Base-by-base conservation (phyloP, 169 alveolate genomes). In the Prorocentrum cordatum region DNA sequence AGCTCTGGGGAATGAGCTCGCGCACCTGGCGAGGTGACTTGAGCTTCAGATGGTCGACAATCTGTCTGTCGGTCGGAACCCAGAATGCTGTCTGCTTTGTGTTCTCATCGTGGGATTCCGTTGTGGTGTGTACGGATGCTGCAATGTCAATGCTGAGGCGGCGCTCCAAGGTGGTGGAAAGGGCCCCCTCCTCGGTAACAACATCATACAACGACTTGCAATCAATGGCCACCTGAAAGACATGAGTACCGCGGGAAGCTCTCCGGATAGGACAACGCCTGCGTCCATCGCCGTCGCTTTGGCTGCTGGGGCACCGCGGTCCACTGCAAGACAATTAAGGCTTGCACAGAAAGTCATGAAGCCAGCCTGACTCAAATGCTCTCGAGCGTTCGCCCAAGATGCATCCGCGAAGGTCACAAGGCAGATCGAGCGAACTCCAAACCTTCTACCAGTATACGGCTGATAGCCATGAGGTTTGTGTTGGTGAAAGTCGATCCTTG, bases 251-350 rank as follows among this genome's bases (percentile, higher is more conserved):
- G 50, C 0, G 1, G 88, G 88, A 7, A 61, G 32, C 4, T 22
- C 18, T 5, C 73, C 73, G 27, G 42, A 22, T 14, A 3, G 31
- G n/a, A 33, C 88, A 29, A 72, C 10, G 0, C 35, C 84, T 2
- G 66, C 31, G 24, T 72, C 84, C 54, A 42, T 27, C 4, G 70
- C 45, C 68, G 31, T 29, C 33, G 84, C 47, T 54, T 47, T 68
- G 16, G 84, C 84, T 31, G 84, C 84, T 47, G 47, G 33, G n/a
- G 84, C 47, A 12, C 27, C 2, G 9, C 84, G 67, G 70, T 54
- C 31, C 47, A 32, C 59, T 14, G 62, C 12, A 18, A 39, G n/a
- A 5, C 31, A 32, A 6, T 29, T 20, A 22, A 2, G 68, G 7
- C 68, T 68, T 2, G 84, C 68, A 4, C 27, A 0, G 50, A 72